Evolutionary conservation across 1,284 basidiomycete species (phyloP).

Genomic region (Sparassis latifolia): DNA sequence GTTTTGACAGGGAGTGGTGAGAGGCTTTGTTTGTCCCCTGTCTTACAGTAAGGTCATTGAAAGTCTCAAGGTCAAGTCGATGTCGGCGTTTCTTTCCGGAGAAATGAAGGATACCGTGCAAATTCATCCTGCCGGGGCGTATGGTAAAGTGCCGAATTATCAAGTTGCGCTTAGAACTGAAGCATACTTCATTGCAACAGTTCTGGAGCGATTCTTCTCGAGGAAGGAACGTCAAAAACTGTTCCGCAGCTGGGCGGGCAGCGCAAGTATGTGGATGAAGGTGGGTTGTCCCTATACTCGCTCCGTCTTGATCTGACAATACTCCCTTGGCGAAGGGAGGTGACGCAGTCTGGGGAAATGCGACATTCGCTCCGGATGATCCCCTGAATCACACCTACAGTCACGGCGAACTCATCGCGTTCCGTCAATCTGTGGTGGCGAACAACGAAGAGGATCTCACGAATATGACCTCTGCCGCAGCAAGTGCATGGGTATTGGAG

Average conservation of each 20-base stretch:
- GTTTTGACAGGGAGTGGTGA: constrained; percentile 52
- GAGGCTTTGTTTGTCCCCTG: constrained; percentile 17
- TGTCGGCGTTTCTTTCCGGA: constrained; percentile 91
- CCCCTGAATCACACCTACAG: constrained; percentile 51
- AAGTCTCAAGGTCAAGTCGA: constrained; percentile 75
- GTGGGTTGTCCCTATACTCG: constrained; percentile 27
- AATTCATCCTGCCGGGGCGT: constrained; percentile 80
- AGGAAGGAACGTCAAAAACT: constrained; percentile 84
- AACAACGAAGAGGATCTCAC: constrained; percentile 26
- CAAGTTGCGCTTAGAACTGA: not conserved
- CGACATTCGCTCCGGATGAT: constrained; percentile 74
- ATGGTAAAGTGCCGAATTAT: constrained; percentile 39
- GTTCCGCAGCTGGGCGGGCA: constrained; percentile 94
- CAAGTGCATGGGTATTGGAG: constrained; percentile 76
- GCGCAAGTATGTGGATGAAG: constrained; percentile 92
- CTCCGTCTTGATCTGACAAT: not conserved
- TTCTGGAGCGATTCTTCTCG: constrained; percentile 85
- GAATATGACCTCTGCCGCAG: constrained; percentile 81
- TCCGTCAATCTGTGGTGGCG: constrained; percentile 38
- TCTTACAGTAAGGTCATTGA: not conserved
- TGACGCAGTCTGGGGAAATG: constrained; percentile 85
- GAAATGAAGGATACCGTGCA: constrained; percentile 97
- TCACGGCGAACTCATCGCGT: constrained; percentile 81
- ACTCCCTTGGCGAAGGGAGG: constrained; percentile 57
- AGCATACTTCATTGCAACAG: constrained; percentile 27